Evolutionary conservation across 1,284 basidiomycete species (phyloP).

Genomic region (Naganishia albida): DNA sequence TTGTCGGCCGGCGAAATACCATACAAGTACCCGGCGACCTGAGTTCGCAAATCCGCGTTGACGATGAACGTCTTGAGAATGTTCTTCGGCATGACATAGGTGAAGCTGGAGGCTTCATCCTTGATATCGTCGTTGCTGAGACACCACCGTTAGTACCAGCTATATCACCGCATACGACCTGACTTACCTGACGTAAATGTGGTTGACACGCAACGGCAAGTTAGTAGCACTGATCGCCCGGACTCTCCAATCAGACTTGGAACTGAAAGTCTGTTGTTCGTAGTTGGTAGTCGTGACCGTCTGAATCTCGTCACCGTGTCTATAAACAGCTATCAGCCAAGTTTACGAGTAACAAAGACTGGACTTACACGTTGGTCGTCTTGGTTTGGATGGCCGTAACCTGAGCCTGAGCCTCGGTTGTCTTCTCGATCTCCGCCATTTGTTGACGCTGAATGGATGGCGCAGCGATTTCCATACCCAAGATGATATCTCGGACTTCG

Average conservation of each 20-base stretch:
- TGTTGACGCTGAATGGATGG: constrained; percentile 85
- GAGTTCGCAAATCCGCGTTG: constrained; percentile 90
- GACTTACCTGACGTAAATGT: constrained; percentile 84
- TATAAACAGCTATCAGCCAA: constrained; percentile 9
- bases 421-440: constrained; percentile 99
- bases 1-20: constrained; percentile 92
- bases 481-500: constrained; percentile 94
- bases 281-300: constrained; percentile 97
- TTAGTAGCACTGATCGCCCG: constrained; percentile 95
- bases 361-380: constrained; percentile 80
- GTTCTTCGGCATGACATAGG: constrained; percentile 97
- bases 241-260: constrained; percentile 99
- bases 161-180: background rate
- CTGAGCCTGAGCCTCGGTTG: constrained; percentile 87
- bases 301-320: constrained; percentile 84
- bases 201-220: constrained; percentile 90
- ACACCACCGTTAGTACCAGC: background rate
- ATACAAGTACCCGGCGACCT: constrained; percentile 92
- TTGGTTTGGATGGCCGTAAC: constrained; percentile 96
- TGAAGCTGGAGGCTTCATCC: constrained; percentile 90
- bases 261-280: constrained; percentile 94
- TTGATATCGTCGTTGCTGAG: constrained; percentile 84
- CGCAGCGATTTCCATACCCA: constrained; percentile 85
- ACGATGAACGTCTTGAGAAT: constrained; percentile 92
- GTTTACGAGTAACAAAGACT: background rate